Evolutionary conservation across 768 basidiomycete genomes (phyloP), one percentile per base, ranked within the genome.

Genomic region (Xerocomellus intermedius): DNA sequence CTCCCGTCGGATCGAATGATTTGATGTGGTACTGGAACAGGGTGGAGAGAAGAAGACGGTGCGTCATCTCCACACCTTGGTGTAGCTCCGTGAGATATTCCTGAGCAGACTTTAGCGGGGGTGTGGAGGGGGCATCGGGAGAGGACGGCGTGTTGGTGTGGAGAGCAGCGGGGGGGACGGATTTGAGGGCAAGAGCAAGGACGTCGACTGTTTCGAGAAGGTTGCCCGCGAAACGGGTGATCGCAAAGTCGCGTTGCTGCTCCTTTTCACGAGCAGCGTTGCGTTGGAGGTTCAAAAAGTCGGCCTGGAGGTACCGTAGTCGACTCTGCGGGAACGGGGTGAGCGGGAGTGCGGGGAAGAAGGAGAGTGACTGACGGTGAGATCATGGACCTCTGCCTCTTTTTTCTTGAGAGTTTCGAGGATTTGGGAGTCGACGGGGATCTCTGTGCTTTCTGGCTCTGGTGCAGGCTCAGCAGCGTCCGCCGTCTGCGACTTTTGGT

Each of bases 261-360:
- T 90, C 86, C 77, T 90, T 93, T 75, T 98, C 97, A 56, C 89
- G 82, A 28, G 87, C 86, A 50, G 94, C 82, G 65, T 94, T 93
- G 52, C 94, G 89, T 69, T 95, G 94, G 42, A 97, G 80, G 73
- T 98, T 99, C 42, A 96, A 76, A 74, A 94, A 94, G 75, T 99
- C 97, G 64, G 97, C 97, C 68, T 94, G 89, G 54, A 91, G 79
- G 69, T 98, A 97, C 44, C 89, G 86, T 63, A 97, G 79, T 59
- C 94, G 91, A 69, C 86, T 81, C 96, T 97, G 71, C 19, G 37
- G 54, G 7, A n/a, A 24, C 3, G 36, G 13, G 39, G 32, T 61
- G 45, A 59, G 54, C 52, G 32, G 14, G 47, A 48, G 61, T 7
- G 26, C 30, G 21, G 35, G 41, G 49, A 28, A 26, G 24, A 50